phyloP scores from a whole-genome alignment of 2,329 filamentous ascomycete genomes.

The Cladosporium austrohemisphaericum region DNA sequence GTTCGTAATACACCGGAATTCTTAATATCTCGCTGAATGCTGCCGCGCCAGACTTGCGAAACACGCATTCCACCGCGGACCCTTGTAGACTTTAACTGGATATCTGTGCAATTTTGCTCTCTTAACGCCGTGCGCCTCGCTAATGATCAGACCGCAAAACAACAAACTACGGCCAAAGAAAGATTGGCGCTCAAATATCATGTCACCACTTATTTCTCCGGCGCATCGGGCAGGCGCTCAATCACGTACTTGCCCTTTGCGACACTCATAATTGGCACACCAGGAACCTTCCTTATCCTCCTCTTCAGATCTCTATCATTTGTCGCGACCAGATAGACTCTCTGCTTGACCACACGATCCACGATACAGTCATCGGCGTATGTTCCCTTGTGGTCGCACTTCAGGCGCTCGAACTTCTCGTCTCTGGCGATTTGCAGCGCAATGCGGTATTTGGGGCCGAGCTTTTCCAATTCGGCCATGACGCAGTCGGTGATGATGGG shows the following conservation, averaged over 20 bases:
- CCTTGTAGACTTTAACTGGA: conserved; percentile 1
- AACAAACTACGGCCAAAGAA: neutral
- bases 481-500: conserved; percentile 82
- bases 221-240: conserved; percentile 81
- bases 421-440: conserved; percentile 83
- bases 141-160: conserved; percentile 14
- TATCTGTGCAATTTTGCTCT: conserved; percentile 6
- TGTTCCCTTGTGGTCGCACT: conserved; percentile 85
- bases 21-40: neutral
- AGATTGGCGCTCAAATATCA: neutral
- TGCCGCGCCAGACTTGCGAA: neutral
- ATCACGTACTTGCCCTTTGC: conserved; percentile 90
- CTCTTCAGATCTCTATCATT: conserved; percentile 78
- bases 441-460: conserved; percentile 83
- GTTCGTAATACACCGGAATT: too few species aligned
- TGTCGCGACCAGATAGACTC: conserved; percentile 48
- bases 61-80: neutral
- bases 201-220: conserved; percentile 52
- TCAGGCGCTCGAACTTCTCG: conserved; percentile 78
- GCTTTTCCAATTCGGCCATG: conserved; percentile 82
- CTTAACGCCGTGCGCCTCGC: conserved; percentile 13
- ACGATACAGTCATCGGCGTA: conserved; percentile 79
- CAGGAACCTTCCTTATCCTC: conserved; percentile 76
- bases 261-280: conserved; percentile 74
- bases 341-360: conserved; percentile 44